Conservation (phyloP, 306 rosid species). For the Ceratonia siliqua region DNA sequence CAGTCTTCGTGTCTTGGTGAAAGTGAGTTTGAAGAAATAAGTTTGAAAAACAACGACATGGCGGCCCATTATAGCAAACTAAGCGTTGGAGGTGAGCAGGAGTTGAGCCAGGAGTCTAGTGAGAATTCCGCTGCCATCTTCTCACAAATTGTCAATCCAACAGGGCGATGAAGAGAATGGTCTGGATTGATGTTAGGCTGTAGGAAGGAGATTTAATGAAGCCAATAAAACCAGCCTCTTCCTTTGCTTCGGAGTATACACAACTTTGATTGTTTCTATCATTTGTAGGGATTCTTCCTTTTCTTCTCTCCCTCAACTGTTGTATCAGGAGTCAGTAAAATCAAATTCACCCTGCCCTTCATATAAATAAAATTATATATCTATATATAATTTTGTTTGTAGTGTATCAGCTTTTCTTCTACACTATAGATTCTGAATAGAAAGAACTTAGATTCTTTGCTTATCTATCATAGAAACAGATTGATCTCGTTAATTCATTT, state of each 20-base stretch:
- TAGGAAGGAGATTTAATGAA: conserved; percentile 27
- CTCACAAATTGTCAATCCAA: conserved; percentile 32
- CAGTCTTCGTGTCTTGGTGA: conserved; percentile 16
- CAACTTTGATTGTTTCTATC: conserved; percentile 12
- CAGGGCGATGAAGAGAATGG: conserved; percentile 38
- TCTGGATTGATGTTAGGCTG: neutral
- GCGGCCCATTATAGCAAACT: conserved; percentile 38
- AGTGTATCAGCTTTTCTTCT: neutral
- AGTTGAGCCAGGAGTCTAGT: conserved; percentile 12
- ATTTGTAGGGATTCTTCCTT: conserved; percentile 18
- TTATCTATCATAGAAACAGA: neutral
- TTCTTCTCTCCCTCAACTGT: neutral
- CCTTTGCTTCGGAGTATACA: conserved; percentile 27
- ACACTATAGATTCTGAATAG: conserved; percentile 4
- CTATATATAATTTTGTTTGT: conserved; percentile 7
- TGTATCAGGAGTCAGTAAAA: neutral
- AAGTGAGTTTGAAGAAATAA: conserved; percentile 38
- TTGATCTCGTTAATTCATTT: neutral
- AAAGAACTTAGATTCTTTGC: conserved; percentile 17
- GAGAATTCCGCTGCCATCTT: conserved; percentile 29
- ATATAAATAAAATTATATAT: conserved; percentile 14
- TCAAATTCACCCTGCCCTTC: neutral
- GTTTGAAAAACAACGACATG: conserved; percentile 23
- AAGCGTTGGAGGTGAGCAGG: conserved; percentile 45
- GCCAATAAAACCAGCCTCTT: conserved; percentile 13